Evolutionary conservation across 2,329 filamentous ascomycete species (phyloP).

Genomic region (Fusarium albosuccineum): DNA sequence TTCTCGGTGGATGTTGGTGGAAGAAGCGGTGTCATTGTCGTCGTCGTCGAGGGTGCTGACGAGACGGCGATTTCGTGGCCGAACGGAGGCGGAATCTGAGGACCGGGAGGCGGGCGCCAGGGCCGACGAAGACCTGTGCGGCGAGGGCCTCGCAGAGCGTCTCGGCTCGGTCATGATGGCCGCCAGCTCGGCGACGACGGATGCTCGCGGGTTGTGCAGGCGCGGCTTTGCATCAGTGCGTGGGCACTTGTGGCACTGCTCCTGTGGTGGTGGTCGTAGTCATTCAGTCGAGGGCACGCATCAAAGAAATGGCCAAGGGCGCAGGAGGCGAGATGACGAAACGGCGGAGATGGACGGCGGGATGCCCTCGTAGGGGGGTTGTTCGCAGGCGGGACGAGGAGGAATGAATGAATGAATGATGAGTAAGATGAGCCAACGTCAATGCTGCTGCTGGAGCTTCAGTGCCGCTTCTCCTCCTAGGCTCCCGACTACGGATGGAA

Average conservation of each 20-base stretch:
- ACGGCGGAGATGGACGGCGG: conserved; percentile 23
- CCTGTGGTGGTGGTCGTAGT: conserved; percentile 27
- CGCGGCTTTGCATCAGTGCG: conserved; percentile 52
- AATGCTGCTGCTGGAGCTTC: conserved; percentile 19
- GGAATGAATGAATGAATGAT: conserved; percentile 15
- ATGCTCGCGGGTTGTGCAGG: conserved; percentile 45
- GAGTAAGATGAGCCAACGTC: conserved; percentile 29
- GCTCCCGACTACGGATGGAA: not conserved
- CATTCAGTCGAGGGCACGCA: conserved; percentile 34
- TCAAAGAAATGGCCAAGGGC: conserved; percentile 28
- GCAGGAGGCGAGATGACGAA: conserved; percentile 35
- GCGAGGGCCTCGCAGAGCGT: conserved; percentile 48
- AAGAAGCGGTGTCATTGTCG: conserved; percentile 34
- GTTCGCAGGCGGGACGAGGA: conserved; percentile 28
- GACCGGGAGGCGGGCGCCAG: conserved; percentile 58
- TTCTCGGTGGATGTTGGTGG: conserved; percentile 27
- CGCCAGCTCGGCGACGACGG: conserved; percentile 51
- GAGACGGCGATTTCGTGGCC: conserved; percentile 65
- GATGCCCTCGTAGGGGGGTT: conserved; percentile 22
- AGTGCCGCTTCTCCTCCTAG: not conserved
- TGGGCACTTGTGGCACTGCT: conserved; percentile 34
- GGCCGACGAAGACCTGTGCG: conserved; percentile 61
- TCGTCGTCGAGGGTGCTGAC: conserved; percentile 50
- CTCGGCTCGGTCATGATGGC: conserved; percentile 54
- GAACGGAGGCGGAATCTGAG: conserved; percentile 56